Percentiles rank a stretch among this genome's conserved stretches.
Evolutionary conservation across 257 asterid genomes (phyloP).

Genomic region (Knoxia roxburghii): DNA sequence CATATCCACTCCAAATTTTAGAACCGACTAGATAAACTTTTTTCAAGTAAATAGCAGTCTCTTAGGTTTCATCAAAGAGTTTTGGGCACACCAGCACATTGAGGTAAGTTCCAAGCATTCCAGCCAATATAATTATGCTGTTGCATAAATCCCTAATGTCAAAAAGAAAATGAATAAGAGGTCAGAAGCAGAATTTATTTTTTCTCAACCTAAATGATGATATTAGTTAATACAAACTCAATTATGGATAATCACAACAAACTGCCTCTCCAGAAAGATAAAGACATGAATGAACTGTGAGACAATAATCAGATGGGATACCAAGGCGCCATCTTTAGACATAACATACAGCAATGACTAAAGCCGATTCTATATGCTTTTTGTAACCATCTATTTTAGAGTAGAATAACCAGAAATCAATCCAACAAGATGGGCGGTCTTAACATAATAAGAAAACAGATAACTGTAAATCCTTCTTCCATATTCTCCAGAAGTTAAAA

Average conservation of each 20-base stretch:
- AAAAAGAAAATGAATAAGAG: slow-evolving; percentile 22
- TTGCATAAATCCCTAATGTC: slow-evolving; percentile 70
- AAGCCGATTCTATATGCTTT: neutral
- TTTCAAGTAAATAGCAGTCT: neutral
- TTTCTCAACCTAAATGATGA: neutral
- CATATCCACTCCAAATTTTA: neutral
- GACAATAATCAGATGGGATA: neutral
- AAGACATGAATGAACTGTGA: neutral
- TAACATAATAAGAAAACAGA: neutral
- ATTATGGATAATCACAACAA: neutral
- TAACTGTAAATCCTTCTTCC: neutral
- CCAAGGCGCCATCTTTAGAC: neutral
- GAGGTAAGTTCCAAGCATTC: slow-evolving; percentile 87
- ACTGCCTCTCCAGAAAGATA: neutral
- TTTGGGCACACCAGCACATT: slow-evolving; percentile 73
- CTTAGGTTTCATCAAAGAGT: slow-evolving; percentile 9
- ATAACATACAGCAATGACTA: neutral
- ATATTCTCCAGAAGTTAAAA: neutral
- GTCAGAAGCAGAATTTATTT: slow-evolving; percentile 10
- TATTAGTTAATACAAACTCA: neutral
- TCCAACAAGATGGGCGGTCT: neutral
- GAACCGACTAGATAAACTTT: neutral
- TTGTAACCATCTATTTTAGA: neutral
- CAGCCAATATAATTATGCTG: slow-evolving; percentile 61
- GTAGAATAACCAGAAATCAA: slow-evolving; percentile 5